Conservation (phyloP, 2,329 filamentous ascomycete genomes). For the Ophiostoma piceae region DNA sequence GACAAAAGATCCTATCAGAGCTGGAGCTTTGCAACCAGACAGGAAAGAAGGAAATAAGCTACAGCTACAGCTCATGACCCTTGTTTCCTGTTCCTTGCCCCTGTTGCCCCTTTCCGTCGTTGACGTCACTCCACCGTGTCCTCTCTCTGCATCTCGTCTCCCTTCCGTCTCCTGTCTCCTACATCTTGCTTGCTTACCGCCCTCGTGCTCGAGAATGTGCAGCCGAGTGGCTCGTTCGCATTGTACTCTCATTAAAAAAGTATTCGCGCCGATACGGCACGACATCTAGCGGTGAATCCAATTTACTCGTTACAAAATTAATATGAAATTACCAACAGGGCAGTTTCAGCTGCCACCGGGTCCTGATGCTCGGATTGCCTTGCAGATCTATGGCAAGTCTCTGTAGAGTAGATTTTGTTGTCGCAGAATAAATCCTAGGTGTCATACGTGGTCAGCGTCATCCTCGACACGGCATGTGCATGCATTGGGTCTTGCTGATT, state of each 20-base stretch:
- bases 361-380: neutral
- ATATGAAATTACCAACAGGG: neutral
- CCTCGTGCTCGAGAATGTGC: slow-evolving; percentile 17
- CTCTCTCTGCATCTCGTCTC: neutral
- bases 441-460: neutral
- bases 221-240: slow-evolving; percentile 20
- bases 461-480: neutral
- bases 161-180: neutral
- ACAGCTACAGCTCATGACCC: neutral
- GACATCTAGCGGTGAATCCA: slow-evolving; percentile 20
- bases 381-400: neutral
- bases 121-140: neutral
- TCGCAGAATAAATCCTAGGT: neutral
- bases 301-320: neutral
- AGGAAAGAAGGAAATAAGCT: neutral
- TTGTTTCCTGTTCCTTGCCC: neutral
- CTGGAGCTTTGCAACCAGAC: neutral
- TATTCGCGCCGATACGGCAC: neutral
- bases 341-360: neutral
- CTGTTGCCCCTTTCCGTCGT: neutral
- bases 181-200: neutral
- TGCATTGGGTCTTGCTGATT: neutral
- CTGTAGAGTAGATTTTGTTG: too few species aligned
- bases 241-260: neutral
- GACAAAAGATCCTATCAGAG: neutral